Evolutionary conservation across 305 asterid genomes (phyloP).

Genomic region (Andrographis paniculata): DNA sequence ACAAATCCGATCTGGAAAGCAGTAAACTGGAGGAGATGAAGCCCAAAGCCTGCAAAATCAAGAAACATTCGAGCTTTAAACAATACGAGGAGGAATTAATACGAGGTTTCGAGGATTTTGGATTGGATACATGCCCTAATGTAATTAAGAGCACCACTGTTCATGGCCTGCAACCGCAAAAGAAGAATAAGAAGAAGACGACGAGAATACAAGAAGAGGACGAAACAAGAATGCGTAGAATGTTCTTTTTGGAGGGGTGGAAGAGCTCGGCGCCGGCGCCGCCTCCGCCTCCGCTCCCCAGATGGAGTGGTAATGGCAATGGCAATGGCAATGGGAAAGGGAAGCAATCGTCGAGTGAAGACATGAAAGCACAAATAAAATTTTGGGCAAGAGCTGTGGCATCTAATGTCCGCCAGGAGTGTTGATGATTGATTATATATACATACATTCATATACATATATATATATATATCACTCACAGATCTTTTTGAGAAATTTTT

Average conservation of each 20-base stretch:
- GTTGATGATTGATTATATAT: slow-evolving; percentile 11
- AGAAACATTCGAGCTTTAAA: slow-evolving; percentile 24
- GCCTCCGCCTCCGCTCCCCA: slow-evolving; percentile 14
- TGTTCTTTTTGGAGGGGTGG: no score
- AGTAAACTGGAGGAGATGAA: no score
- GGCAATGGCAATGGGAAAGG: no score
- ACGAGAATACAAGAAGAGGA: background rate
- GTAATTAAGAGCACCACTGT: no score
- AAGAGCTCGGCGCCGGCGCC: slow-evolving; percentile 13
- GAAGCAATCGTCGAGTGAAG: slow-evolving; percentile 35
- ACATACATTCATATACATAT: background rate
- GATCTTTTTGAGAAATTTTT: no score
- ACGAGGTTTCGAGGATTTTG: slow-evolving; percentile 37
- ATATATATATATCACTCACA: no score
- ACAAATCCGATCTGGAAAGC: no score
- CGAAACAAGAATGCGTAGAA: no score
- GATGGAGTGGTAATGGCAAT: background rate
- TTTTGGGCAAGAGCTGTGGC: slow-evolving; percentile 96
- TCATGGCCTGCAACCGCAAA: no score
- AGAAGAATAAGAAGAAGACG: slow-evolving; percentile 5
- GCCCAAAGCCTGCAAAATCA: slow-evolving; percentile 20
- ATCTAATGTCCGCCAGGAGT: slow-evolving; percentile 75
- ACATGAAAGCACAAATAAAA: slow-evolving; percentile 75
- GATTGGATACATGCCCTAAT: no score
- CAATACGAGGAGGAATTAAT: slow-evolving; percentile 8